These are phyloP conservation scores for Beauveria bassiana DNA, from an alignment of 2,329 filamentous ascomycete genomes.

Conservation along the genomic window DNA sequence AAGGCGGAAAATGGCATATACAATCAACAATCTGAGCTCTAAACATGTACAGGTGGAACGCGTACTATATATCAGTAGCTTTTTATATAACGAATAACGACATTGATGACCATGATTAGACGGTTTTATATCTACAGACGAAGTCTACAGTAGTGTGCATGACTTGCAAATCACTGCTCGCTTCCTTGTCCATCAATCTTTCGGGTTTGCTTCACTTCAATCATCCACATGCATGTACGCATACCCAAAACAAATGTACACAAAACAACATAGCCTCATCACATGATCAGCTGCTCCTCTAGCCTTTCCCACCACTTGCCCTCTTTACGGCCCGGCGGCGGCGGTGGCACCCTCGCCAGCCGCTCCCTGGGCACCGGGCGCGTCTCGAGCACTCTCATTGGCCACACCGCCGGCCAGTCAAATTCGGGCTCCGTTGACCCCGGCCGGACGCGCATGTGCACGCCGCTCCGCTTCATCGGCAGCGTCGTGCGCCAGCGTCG, in stretches of 20 bases:
- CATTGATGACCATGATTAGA: not conserved
- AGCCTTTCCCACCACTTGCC: slow-evolving; percentile 23
- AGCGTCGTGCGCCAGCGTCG: slow-evolving; percentile 18
- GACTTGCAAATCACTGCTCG: not conserved
- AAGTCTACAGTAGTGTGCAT: not conserved
- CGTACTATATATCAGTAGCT: not conserved
- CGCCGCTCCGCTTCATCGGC: slow-evolving; percentile 19
- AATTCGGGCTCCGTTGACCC: slow-evolving; percentile 16
- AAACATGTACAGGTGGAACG: not conserved
- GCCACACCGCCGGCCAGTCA: slow-evolving; percentile 18
- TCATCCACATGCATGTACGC: too few species aligned
- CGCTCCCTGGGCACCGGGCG: slow-evolving; percentile 17
- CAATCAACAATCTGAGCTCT: not conserved
- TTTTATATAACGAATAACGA: not conserved
- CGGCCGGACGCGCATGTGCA: slow-evolving; percentile 11
- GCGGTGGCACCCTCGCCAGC: not conserved
- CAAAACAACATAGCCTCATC: not conserved
- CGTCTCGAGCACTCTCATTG: slow-evolving; percentile 20
- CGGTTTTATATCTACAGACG: not conserved
- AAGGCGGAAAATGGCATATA: not conserved
- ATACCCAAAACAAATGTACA: not conserved
- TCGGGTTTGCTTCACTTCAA: not conserved
- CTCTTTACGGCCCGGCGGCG: not conserved
- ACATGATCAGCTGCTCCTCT: slow-evolving; percentile 24
- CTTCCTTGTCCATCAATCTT: not conserved